phyloP scores from a whole-genome alignment of 352 stramenopile genomes.

The Phytophthora foliorum region DNA sequence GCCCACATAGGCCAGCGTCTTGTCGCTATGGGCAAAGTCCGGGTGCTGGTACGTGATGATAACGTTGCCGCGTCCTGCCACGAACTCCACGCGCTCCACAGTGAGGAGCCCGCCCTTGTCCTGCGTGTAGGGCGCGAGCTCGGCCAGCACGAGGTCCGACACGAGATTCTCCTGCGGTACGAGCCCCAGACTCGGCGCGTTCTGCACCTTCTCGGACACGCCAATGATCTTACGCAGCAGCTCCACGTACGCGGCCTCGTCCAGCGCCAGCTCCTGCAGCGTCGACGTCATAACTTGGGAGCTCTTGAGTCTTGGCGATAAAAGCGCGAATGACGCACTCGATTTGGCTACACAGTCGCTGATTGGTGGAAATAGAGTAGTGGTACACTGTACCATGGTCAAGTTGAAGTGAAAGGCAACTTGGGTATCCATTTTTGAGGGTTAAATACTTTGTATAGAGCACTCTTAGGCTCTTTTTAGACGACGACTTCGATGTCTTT shows the following conservation, averaged over 20 bases:
- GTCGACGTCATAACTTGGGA: conserved; percentile 28
- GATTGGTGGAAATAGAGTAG: conserved; percentile 6
- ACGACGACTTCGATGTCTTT: conserved; percentile 51
- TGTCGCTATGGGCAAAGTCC: conserved; percentile 52
- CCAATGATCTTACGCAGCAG: conserved; percentile 91
- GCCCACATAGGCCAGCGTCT: conserved; percentile 89
- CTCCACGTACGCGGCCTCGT: conserved; percentile 86
- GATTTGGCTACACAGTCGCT: conserved; percentile 4
- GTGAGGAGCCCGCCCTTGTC: conserved; percentile 83
- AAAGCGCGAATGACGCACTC: conserved; percentile 22
- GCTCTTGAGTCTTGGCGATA: conserved; percentile 3
- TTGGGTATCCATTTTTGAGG: neutral
- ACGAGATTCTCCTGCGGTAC: conserved; percentile 89
- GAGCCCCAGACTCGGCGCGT: conserved; percentile 68
- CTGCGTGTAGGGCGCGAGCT: conserved; percentile 78
- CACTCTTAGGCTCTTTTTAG: conserved; percentile 19
- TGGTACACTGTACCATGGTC: conserved; percentile 2
- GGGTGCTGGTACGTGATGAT: conserved; percentile 91
- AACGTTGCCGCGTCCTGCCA: conserved; percentile 85
- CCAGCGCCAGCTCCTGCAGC: conserved; percentile 57
- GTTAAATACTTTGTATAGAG: conserved; percentile 36
- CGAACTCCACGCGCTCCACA: conserved; percentile 84
- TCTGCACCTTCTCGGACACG: conserved; percentile 82
- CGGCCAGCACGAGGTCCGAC: conserved; percentile 85
- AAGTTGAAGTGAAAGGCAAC: conserved; percentile 16